These are phyloP conservation scores for Hypoxylon sp. DNA, from an alignment of 2,329 filamentous ascomycete genomes.

Conservation along the genomic window DNA sequence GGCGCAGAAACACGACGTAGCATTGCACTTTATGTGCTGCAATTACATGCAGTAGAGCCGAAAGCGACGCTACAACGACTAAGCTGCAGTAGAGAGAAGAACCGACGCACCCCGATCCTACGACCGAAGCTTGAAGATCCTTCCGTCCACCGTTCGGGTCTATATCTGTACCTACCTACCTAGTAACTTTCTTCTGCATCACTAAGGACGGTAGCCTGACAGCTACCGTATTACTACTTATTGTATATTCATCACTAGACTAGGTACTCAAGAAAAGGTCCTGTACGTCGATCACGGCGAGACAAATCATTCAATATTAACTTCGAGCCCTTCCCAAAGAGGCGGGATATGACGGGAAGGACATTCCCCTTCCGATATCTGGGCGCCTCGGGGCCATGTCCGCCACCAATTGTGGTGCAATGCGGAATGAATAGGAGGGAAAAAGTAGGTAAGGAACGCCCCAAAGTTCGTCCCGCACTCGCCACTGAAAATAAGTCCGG, in stretches of 20 bases:
- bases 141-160: neutral
- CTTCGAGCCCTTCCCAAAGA: neutral
- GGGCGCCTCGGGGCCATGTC: constrained; percentile 1
- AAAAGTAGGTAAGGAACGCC: neutral
- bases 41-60: constrained; percentile 6
- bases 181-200: neutral
- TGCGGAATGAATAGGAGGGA: neutral
- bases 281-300: neutral
- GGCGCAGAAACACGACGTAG: constrained; percentile 17
- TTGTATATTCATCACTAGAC: neutral
- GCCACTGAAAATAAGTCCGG: constrained; percentile 3
- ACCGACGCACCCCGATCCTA: constrained; percentile 20
- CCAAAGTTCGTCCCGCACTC: neutral
- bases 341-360: constrained; percentile 1
- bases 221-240: neutral
- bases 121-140: constrained; percentile 1
- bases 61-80: neutral
- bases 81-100: constrained; percentile 17
- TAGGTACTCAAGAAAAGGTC: neutral
- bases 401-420: constrained; percentile 11
- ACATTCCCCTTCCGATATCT: constrained; percentile 6
- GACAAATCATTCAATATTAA: neutral
- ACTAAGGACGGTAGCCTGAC: neutral
- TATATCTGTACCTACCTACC: too few relatives aligned
- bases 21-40: constrained; percentile 21